Percentiles rank a stretch among this genome's conserved stretches.
Conservation (phyloP, 345 rosid genomes). For the Syzygium jambos region DNA sequence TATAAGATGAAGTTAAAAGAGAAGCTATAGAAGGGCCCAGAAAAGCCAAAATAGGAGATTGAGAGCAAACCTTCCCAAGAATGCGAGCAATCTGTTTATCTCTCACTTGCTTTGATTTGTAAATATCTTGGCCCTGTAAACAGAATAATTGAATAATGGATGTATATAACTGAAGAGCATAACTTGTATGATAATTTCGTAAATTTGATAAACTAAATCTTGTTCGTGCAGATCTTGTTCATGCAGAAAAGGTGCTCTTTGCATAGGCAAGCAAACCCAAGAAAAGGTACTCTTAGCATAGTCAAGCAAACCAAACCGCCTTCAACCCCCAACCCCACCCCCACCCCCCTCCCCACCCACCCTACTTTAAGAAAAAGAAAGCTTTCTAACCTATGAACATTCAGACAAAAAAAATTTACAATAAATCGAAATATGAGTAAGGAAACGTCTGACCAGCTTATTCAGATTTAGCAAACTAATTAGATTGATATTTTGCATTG, state of each 20-base stretch:
- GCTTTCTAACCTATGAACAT: too few species aligned
- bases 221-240: neutral
- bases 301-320: neutral
- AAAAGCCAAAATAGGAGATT: neutral
- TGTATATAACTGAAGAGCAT: neutral
- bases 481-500: neutral
- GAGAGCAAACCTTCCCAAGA: conserved; percentile 69
- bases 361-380: too few species aligned
- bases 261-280: neutral
- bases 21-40: neutral
- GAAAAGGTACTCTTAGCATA: neutral
- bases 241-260: neutral
- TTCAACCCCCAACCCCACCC: neutral
- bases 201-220: neutral
- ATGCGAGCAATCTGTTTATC: conserved; percentile 93
- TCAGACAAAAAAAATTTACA: neutral
- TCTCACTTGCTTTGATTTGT: conserved; percentile 74
- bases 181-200: neutral
- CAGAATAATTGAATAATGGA: neutral
- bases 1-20: neutral
- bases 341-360: too few species aligned
- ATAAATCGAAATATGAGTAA: neutral
- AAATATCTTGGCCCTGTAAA: conserved; percentile 70
- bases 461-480: neutral
- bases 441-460: neutral